These are phyloP conservation scores for Candida ipomoeae DNA, from an alignment of 805 yeast genomes.

Conservation along the genomic window DNA sequence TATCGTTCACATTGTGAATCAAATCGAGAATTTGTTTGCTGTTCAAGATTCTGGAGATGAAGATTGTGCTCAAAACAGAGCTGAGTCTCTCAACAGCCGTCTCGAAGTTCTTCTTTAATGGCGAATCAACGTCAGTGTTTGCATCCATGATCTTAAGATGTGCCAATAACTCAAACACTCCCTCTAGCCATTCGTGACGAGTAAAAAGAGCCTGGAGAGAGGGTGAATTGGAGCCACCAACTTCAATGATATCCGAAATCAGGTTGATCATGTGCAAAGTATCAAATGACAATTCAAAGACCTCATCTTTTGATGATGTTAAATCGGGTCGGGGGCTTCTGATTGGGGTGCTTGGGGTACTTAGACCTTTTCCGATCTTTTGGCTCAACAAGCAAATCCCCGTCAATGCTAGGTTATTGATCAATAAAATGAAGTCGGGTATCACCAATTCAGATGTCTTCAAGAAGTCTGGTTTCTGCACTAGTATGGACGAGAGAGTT, in stretches of 20 bases:
- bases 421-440: constrained; percentile 45
- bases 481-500: not conserved
- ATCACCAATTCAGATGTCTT: constrained; percentile 17
- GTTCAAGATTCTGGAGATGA: constrained; percentile 29
- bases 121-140: constrained; percentile 21
- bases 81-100: constrained; percentile 25
- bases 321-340: constrained; percentile 4
- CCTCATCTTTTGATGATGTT: constrained; percentile 10
- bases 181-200: constrained; percentile 35
- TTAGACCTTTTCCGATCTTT: constrained; percentile 28
- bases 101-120: constrained; percentile 15
- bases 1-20: constrained; percentile 27
- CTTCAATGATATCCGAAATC: constrained; percentile 27
- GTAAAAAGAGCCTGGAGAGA: constrained; percentile 23
- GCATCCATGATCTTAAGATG: constrained; percentile 23
- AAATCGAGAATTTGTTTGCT: constrained; percentile 21
- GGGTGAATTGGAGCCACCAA: constrained; percentile 25
- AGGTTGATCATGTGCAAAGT: constrained; percentile 33
- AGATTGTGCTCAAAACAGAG: constrained; percentile 31
- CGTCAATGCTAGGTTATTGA: constrained; percentile 31
- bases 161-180: constrained; percentile 35
- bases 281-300: constrained; percentile 26
- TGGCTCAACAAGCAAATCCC: constrained; percentile 28
- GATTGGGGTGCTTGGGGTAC: constrained; percentile 34
- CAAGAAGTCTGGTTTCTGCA: constrained; percentile 3